These are phyloP conservation scores for Fusarium floridanum DNA, from an alignment of 2,329 filamentous ascomycete species.

Conservation along the genomic window DNA sequence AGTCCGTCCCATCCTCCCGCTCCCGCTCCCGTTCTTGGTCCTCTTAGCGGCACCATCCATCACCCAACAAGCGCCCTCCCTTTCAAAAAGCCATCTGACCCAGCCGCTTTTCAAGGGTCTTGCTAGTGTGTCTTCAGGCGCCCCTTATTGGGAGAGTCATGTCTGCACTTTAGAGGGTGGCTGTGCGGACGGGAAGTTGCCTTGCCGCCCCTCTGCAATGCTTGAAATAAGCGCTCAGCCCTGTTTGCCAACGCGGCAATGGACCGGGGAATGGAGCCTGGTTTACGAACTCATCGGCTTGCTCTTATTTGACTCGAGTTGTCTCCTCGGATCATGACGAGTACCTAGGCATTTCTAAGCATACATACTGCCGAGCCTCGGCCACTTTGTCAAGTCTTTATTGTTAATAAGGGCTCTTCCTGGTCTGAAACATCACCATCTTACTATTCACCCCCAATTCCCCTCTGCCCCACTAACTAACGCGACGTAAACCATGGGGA, in stretches of 20 bases:
- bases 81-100: neutral
- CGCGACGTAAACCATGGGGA: neutral
- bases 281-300: neutral
- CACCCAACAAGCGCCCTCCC: neutral
- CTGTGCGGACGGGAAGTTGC: neutral
- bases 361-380: neutral
- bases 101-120: neutral
- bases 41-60: neutral
- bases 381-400: neutral
- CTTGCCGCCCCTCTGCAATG: neutral
- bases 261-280: neutral
- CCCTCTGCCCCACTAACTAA: neutral
- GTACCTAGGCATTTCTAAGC: neutral
- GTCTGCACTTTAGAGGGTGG: neutral
- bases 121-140: neutral
- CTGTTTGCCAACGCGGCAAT: neutral
- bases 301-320: neutral
- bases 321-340: neutral
- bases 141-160: neutral
- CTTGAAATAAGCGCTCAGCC: slow-evolving; percentile 2
- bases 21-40: neutral
- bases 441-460: neutral
- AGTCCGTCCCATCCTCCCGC: neutral
- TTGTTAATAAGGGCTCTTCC: neutral
- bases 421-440: neutral